Evolutionary conservation across 805 yeast genomes (phyloP), one percentile per base, ranked within the genome.

Genomic region (Wickerhamiella brachini): DNA sequence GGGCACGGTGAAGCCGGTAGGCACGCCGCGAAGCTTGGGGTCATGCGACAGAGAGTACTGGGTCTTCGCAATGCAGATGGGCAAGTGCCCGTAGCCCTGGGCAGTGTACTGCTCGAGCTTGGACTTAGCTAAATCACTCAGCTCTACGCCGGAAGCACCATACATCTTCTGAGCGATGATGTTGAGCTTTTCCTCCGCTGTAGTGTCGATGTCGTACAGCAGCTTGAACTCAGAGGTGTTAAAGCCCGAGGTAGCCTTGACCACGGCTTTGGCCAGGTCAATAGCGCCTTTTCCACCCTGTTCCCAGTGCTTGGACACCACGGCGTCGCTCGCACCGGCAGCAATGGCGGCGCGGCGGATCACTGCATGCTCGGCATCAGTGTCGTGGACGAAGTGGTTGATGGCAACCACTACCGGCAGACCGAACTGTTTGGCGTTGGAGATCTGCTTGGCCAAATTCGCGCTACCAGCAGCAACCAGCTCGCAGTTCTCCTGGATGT

Each of bases 21-120:
- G 98, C 39, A 86, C 96, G 65, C 97, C 97, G 69, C 88, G 89
- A 67, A 93, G 77, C 38, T 79, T 73, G 45, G 97, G 88, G 69
- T 90, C 97, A 66, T 89, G 97, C 5, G 97, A 89, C 58, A 90
- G 74, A 0, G 96, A 87, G 75, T 90, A 90, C 69, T 90, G 98
- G 1, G 98, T 90, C 75, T 90, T 90, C 50, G 98, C 98, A 62
- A 90, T 85, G 71, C 98, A 90, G 62, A 90, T 83, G 52, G 98
- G 98, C 65, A 90, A 73, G 62, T 87, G 78, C 58, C 81, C 88
- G 67, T 83, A 89, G 3, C 97, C 97, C 73, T 89, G 96, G 49
- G 74, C 67, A 38, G 87, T 81, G 72, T 87, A 89, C 54, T 80
- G 76, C 56, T 81, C 88, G 58, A 90, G 81, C 71, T 88, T 89